Evolutionary conservation across 371 early-diverging fungal species (phyloP).

Genomic region (Vairimorpha ceranae): DNA sequence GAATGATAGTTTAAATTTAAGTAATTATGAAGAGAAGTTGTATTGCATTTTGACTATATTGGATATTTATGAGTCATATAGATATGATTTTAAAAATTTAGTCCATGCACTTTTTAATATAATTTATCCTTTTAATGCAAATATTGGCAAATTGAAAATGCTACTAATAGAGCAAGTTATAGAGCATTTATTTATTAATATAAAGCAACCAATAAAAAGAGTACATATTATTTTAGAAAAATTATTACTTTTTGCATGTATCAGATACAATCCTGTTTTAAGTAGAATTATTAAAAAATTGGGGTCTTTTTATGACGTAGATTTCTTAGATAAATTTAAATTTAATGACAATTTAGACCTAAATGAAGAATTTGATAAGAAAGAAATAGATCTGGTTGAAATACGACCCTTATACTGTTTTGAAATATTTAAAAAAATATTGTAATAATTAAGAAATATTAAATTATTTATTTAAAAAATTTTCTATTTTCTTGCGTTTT

Average conservation of each 20-base stretch:
- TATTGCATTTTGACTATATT: slow-evolving; percentile 30
- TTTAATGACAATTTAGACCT: background rate
- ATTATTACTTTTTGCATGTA: slow-evolving; percentile 21
- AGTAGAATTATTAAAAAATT: slow-evolving; percentile 20
- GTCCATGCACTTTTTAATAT: slow-evolving; percentile 30
- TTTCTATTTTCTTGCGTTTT: slow-evolving; percentile 13
- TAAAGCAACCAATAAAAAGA: slow-evolving; percentile 42
- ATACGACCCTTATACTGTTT: slow-evolving; percentile 19
- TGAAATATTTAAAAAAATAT: slow-evolving; percentile 21
- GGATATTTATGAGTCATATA: slow-evolving; percentile 26
- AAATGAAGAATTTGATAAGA: slow-evolving; percentile 5
- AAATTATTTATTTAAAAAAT: slow-evolving; percentile 18
- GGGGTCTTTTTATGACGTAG: slow-evolving; percentile 22
- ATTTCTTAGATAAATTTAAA: slow-evolving; percentile 37
- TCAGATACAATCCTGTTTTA: slow-evolving; percentile 18
- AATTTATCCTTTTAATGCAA: slow-evolving; percentile 21
- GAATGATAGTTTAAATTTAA: slow-evolving; percentile 21
- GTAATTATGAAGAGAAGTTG: slow-evolving; percentile 15
- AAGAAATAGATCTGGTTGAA: slow-evolving; percentile 15
- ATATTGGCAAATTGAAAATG: background rate
- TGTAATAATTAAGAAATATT: background rate
- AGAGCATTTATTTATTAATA: slow-evolving; percentile 38
- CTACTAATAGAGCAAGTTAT: background rate
- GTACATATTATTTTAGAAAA: slow-evolving; percentile 31
- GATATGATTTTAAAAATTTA: slow-evolving; percentile 39